Evolutionary conservation across 345 rosid species (phyloP).

Genomic region (Arabidopsis suecica): DNA sequence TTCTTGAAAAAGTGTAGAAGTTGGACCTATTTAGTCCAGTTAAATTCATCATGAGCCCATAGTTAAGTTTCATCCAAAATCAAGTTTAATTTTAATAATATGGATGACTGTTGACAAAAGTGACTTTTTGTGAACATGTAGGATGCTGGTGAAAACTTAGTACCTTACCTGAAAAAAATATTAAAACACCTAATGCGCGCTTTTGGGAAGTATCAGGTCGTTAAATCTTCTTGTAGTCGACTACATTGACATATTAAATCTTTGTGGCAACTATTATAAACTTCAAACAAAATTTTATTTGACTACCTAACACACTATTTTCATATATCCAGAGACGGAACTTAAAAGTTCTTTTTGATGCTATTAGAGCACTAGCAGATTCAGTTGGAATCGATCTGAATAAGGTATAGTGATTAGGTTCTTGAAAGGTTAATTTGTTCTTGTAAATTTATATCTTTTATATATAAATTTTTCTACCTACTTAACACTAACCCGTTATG

Average conservation of each 20-base stretch:
- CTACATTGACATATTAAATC: background rate
- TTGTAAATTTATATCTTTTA: background rate
- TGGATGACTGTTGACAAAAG: conserved; percentile 16
- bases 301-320: conserved; percentile 25
- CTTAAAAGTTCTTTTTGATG: conserved; percentile 88
- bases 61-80: background rate
- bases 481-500: conserved; percentile 38
- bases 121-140: conserved; percentile 45
- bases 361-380: conserved; percentile 92
- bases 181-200: conserved; percentile 92
- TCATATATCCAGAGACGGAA: conserved; percentile 70
- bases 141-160: conserved; percentile 87
- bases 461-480: background rate
- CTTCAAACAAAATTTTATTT: conserved; percentile 2
- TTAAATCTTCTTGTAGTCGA: conserved; percentile 15
- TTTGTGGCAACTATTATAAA: background rate
- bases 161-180: conserved; percentile 72
- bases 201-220: conserved; percentile 93
- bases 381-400: conserved; percentile 83
- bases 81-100: background rate
- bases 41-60: background rate
- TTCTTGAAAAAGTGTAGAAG: no score
- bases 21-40: no score
- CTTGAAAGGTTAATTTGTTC: background rate
- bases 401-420: conserved; percentile 55